These are phyloP conservation scores for Candida montana DNA, from an alignment of 805 yeast species.

Conservation along the genomic window DNA sequence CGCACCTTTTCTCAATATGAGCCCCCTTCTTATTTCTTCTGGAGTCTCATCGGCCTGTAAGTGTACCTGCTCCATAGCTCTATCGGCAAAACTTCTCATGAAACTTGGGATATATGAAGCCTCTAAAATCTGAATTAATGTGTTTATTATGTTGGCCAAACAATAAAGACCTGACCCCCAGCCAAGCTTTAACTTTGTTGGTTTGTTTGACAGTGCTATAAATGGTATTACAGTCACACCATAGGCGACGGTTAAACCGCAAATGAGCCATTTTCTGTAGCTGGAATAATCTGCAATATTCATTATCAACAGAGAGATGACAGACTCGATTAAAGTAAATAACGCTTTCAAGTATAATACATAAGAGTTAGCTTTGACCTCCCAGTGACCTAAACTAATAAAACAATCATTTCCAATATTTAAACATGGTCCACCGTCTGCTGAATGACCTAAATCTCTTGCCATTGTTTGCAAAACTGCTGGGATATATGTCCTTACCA, in stretches of 20 bases:
- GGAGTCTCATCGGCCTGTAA: slow-evolving; percentile 3
- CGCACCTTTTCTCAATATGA: slow-evolving; percentile 29
- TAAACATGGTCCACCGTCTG: slow-evolving; percentile 24
- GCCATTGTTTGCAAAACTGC: slow-evolving; percentile 36
- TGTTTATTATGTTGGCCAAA: slow-evolving; percentile 26
- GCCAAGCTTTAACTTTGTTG: slow-evolving; percentile 20
- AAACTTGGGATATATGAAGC: slow-evolving; percentile 37
- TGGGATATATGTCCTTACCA: slow-evolving; percentile 37
- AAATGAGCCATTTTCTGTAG: slow-evolving; percentile 30
- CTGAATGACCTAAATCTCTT: slow-evolving; percentile 26
- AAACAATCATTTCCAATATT: slow-evolving; percentile 33
- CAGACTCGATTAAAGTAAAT: slow-evolving; percentile 34
- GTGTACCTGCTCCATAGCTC: too few species aligned
- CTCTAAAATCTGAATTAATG: slow-evolving; percentile 33
- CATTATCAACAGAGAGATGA: slow-evolving; percentile 32
- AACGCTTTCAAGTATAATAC: slow-evolving; percentile 34
- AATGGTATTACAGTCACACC: slow-evolving; percentile 34
- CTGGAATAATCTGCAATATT: slow-evolving; percentile 37
- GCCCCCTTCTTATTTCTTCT: slow-evolving; percentile 25
- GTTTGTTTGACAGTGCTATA: slow-evolving; percentile 25
- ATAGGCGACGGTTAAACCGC: slow-evolving; percentile 28
- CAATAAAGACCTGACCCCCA: slow-evolving; percentile 29
- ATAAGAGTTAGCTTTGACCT: slow-evolving; percentile 32
- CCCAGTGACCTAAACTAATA: slow-evolving; percentile 30
- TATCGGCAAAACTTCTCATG: slow-evolving; percentile 29